Evolutionary conservation across 179 eudicot species (phyloP), one percentile per base, ranked within the genome.

Genomic region (Silene coronaria): DNA sequence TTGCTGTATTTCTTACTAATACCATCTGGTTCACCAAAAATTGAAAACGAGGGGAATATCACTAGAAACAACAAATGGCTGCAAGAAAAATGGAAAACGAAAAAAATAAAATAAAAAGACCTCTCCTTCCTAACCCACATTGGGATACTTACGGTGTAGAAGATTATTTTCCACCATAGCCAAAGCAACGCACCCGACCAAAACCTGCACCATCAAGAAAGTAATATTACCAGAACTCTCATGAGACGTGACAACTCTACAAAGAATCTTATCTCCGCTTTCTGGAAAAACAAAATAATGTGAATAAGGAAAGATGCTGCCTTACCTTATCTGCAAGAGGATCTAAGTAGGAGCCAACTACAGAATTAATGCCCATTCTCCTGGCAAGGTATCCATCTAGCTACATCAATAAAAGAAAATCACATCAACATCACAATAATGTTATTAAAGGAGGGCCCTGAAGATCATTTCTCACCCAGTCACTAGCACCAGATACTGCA

Each of bases 311-410:
- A 14, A 53, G 1, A 51, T 13, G 19, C 6, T 3, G 57, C 48
- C 19, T 77, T 86, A 92, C 99, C 96, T 95, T 93, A 80, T 95
- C 99, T 22, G 99, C 99, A 63, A 95, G 95, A 77, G 99, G 99
- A 84, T 95, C 99, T 78, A 95, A 91, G 87, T 95, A 95, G 51
- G 99, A 95, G 62, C 99, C 99, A 62, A 95, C 88, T 12, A 89
- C 93, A 71, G 97, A 93, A 80, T 89, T 87, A 72, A 95, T 93
- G 59, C 90, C 91, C 99, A 95, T 87, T 83, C 78, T 93, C 88
- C 99, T 91, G n/a, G 97, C 88, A 5, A 86, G 75, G 62, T 23
- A 85, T 69, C 88, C 88, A 77, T 86, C 86, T 71, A 86, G 81
- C 88, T 83, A 65, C 69, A 83, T 51, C 60, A 77, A 78, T n/a